These are phyloP conservation scores for Exophiala spinifera DNA, from an alignment of 2,329 filamentous ascomycete species.

Conservation along the genomic window DNA sequence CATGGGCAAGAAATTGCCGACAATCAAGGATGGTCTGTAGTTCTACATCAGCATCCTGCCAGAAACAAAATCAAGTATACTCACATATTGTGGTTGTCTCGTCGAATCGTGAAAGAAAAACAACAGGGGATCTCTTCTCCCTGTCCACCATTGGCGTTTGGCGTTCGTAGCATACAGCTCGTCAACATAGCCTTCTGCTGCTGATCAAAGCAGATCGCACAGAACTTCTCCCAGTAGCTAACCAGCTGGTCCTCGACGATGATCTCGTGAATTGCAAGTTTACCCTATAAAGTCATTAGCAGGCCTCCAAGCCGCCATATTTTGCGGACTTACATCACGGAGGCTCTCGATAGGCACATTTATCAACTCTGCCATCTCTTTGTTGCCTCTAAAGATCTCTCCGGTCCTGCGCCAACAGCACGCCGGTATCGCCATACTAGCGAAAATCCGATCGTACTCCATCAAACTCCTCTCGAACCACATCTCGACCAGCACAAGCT, in stretches of 20 bases:
- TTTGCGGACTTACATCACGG: conserved; percentile 68
- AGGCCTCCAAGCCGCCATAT: conserved; percentile 3
- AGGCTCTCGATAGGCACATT: conserved; percentile 86
- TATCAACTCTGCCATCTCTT: conserved; percentile 97
- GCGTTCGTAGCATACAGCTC: conserved; percentile 85
- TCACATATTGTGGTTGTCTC: conserved; percentile 95
- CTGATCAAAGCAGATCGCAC: conserved; percentile 92
- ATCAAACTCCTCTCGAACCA: conserved; percentile 97
- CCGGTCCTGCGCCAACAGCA: conserved; percentile 96
- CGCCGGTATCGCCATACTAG: conserved; percentile 96
- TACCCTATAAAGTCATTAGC: conserved; percentile 61
- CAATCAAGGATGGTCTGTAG: conserved; percentile 80
- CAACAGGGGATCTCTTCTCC: conserved; percentile 82
- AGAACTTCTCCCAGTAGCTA: conserved; percentile 98
- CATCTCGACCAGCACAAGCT: conserved; percentile 94
- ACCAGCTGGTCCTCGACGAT: conserved; percentile 92
- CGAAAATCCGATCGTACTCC: conserved; percentile 98
- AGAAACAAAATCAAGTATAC: conserved; percentile 40
- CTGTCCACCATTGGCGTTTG: conserved; percentile 60
- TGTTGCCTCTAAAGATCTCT: conserved; percentile 95
- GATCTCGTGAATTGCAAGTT: conserved; percentile 92
- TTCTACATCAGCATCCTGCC: conserved; percentile 34
- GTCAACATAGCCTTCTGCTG: conserved; percentile 93
- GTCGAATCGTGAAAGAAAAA: conserved; percentile 94
- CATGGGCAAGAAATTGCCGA: conserved; percentile 94